Percentiles rank a stretch among this genome's conserved stretches.
Evolutionary conservation across 352 stramenopile species (phyloP).

Genomic region (Blastocystis sp.): DNA sequence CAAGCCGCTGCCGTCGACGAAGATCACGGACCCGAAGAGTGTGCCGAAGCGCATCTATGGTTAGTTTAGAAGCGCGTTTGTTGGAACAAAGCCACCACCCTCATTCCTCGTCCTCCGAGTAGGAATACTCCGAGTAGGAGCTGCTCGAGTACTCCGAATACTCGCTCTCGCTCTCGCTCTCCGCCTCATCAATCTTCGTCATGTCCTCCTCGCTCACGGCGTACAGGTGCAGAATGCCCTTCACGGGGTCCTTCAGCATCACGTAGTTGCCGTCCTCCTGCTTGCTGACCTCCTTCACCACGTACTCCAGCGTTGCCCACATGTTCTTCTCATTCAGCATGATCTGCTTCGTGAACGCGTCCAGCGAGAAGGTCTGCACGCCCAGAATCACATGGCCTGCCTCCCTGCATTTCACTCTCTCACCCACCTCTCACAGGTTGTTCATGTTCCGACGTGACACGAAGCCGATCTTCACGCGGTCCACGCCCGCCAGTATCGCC

Average conservation of each 20-base stretch:
- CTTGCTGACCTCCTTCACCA: slow-evolving; percentile 87
- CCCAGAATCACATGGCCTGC: slow-evolving; percentile 44
- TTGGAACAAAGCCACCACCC: background rate
- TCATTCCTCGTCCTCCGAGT: background rate
- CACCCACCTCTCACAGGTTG: slow-evolving; percentile 89
- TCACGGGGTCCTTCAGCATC: slow-evolving; percentile 95
- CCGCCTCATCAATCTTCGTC: slow-evolving; percentile 78
- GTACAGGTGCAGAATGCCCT: slow-evolving; percentile 92
- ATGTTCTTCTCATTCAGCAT: slow-evolving; percentile 94
- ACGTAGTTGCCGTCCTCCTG: slow-evolving; percentile 96
- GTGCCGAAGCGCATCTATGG: background rate
- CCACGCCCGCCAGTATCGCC: slow-evolving; percentile 87
- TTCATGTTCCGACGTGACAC: slow-evolving; percentile 88
- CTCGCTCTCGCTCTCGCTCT: background rate
- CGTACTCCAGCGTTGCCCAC: slow-evolving; percentile 91
- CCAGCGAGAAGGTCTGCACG: slow-evolving; percentile 82
- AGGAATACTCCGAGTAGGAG: background rate
- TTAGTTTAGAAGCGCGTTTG: slow-evolving; percentile 25
- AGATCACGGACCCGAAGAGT: slow-evolving; percentile 18
- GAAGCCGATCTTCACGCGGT: slow-evolving; percentile 96
- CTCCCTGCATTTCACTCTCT: slow-evolving; percentile 77
- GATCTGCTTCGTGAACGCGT: slow-evolving; percentile 93
- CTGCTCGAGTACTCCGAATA: background rate
- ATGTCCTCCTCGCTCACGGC: slow-evolving; percentile 88
- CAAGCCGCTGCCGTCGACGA: slow-evolving; percentile 2